Percentiles rank a stretch among this genome's conserved stretches.
Conservation (phyloP, 2,329 filamentous ascomycete genomes). For the Dissoconium aciculare region DNA sequence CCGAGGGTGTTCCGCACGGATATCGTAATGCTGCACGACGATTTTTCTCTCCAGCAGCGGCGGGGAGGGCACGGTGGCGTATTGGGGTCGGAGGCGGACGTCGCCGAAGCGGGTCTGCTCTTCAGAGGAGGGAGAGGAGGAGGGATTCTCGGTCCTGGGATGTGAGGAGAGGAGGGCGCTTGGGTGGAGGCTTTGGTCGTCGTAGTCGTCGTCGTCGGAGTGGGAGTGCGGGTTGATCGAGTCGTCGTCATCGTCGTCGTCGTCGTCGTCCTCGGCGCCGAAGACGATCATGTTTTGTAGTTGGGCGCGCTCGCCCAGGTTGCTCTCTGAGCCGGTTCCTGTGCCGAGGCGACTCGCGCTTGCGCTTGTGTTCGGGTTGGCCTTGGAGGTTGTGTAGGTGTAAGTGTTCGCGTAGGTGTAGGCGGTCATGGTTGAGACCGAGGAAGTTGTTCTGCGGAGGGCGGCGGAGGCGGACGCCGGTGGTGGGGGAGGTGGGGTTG, state of each 20-base stretch:
- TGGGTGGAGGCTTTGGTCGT: background rate
- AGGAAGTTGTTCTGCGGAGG: too few species aligned
- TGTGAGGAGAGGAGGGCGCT: background rate
- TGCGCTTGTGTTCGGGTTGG: background rate
- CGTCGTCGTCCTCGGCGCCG: background rate
- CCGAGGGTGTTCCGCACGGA: background rate
- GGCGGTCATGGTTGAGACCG: too few species aligned
- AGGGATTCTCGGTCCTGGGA: background rate
- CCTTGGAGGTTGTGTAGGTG: background rate
- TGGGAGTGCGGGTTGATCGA: background rate
- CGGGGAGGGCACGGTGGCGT: too few species aligned
- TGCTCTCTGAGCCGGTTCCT: too few species aligned
- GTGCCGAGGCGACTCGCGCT: background rate
- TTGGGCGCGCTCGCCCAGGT: too few species aligned
- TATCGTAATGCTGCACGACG: too few species aligned
- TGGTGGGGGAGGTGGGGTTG: too few species aligned
- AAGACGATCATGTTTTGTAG: background rate
- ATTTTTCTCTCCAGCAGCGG: too few species aligned
- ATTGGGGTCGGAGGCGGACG: background rate
- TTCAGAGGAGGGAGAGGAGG: background rate
- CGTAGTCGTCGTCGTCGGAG: background rate
- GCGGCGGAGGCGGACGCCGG: too few species aligned
- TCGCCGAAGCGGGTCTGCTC: background rate
- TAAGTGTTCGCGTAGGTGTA: slow-evolving; percentile 1
- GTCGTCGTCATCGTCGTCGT: background rate